phyloP scores from a whole-genome alignment of 2,329 filamentous ascomycete species.

The Diplodia corticola region DNA sequence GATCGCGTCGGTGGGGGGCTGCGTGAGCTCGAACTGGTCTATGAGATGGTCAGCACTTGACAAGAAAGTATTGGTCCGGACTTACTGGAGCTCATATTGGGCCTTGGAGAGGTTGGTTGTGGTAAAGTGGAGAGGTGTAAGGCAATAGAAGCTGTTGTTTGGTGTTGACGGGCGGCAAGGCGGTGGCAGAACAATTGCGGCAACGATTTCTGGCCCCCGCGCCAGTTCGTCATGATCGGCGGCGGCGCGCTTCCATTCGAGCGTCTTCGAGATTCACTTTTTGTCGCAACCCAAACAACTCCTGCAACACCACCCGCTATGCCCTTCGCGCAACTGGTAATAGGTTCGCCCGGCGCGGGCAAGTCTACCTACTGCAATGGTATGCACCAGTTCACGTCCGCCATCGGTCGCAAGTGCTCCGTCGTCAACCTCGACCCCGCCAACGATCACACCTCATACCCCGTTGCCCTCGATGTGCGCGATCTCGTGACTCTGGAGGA shows the following conservation, averaged over 20 bases:
- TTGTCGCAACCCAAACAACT: not conserved
- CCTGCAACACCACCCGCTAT: conserved; percentile 36
- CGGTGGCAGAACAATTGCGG: conserved; percentile 19
- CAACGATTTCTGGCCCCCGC: not conserved
- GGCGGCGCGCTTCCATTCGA: conserved; percentile 16
- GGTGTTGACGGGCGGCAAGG: conserved; percentile 10
- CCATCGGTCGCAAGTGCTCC: conserved; percentile 91
- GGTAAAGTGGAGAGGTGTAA: not conserved
- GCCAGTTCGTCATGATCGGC: conserved; percentile 21
- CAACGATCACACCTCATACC: conserved; percentile 89
- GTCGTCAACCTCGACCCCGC: conserved; percentile 96
- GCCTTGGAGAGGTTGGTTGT: conserved; percentile 21
- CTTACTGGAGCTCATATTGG: conserved; percentile 25
- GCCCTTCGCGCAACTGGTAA: conserved; percentile 74
- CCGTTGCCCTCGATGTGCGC: conserved; percentile 86
- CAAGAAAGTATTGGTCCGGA: too few relatives aligned
- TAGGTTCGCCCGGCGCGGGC: conserved; percentile 91
- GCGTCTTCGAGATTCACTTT: conserved; percentile 16
- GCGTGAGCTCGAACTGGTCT: conserved; percentile 76
- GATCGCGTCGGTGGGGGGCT: conserved; percentile 82
- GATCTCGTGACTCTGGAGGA: conserved; percentile 87
- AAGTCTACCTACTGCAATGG: conserved; percentile 99
- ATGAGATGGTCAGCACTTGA: not conserved
- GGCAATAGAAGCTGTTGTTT: conserved; percentile 10
- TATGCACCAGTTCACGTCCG: conserved; percentile 97